Evolutionary conservation across 2,329 filamentous ascomycete genomes (phyloP), one percentile per base, ranked within the genome.

Genomic region (Neofusicoccum ribis): DNA sequence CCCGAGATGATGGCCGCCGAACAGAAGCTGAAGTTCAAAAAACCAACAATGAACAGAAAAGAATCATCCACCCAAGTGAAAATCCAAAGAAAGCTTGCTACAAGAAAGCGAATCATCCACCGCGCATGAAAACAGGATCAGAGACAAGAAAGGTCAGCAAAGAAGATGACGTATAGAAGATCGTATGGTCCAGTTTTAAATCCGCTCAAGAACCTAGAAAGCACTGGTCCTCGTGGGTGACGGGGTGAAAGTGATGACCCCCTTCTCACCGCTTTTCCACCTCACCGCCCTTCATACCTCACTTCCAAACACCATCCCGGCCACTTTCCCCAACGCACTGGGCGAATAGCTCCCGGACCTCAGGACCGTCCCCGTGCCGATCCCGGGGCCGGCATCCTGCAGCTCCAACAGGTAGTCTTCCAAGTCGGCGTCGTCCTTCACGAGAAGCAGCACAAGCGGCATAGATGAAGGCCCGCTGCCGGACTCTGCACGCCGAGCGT

Each of bases 381-480:
- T 15, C 27, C 27, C 27, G 0, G 27, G 27, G 27, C 27, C 27
- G 27, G 4, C 27, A 31, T 31, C 27, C 27, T 7, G 27, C 12
- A 54, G 39, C 39, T 34, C 36, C 7, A 37, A 17, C 11, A 47
- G 3, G 12, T 41, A 41, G 20, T 14, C 20, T n/a, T 20, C 17
- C n/a, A 34, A 27, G 12, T 56, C 50, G n/a, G 49, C 43, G 8
- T 64, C 61, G 17, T 31, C 61, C 39, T 54, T 50, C 9, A 64
- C 50, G 17, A 64, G 9, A n/a, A 64, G 49, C 49, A 64, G 12
- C 23, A 64, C 41, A 4, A n/a, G 47, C 5, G 61, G 61, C 6
- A 64, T 37, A 8, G 58, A n/a, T 11, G 27, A 14, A n/a, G 44
- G 27, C 27, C 27, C 27, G 6, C 27, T 31, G 27, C 27, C 27